Evolutionary conservation across 2,329 filamentous ascomycete species (phyloP), one percentile per base, ranked within the genome.

Genomic region (Aureobasidium musti): DNA sequence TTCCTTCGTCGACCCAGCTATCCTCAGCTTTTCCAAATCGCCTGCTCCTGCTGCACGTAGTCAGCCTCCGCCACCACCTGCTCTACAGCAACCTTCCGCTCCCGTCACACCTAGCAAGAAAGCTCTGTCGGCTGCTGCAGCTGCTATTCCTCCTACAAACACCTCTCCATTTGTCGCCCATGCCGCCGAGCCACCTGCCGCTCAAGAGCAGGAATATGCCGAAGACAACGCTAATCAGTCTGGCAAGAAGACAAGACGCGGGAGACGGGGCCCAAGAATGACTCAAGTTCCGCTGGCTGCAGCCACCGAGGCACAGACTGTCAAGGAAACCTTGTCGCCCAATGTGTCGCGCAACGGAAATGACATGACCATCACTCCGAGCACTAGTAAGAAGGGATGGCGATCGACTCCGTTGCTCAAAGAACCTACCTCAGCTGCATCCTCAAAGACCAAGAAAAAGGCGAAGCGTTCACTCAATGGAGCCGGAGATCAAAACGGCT

Each of bases 1-100:
- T 21, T 65, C 65, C 0, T 92, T 95, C 73, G 83, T 89, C n/a
- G 91, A 96, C 72, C 91, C 91, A 13, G 91, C 91, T 3, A 96
- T 96, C 65, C 75, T 96, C 53, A 92, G 91, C 74, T 85, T 91
- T 74, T 77, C 77, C 23, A 81, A 72, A 68, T 77, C 72, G 60
- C 75, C 73, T 54, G 72, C 73, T 45, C 49, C 71, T 17, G 66
- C 71, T 37, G 43, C 54, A 63, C 68, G 39, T 30, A 70, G n/a
- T 26, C 56, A 54, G 67, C 67, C 41, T 66, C 72, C 50, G 37
- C 70, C 35, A 67, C 63, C 47, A 43, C 69, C 33, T 66, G 45
- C 41, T 17, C 47, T 30, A 33, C 50, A 66, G 7, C 56, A 63
- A 8, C 61, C 68, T 47, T 59, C 45, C 1, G 63, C 70, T 14